Conservation (phyloP, 2,329 filamentous ascomycete genomes). For the Trichoderma oligosporum region DNA sequence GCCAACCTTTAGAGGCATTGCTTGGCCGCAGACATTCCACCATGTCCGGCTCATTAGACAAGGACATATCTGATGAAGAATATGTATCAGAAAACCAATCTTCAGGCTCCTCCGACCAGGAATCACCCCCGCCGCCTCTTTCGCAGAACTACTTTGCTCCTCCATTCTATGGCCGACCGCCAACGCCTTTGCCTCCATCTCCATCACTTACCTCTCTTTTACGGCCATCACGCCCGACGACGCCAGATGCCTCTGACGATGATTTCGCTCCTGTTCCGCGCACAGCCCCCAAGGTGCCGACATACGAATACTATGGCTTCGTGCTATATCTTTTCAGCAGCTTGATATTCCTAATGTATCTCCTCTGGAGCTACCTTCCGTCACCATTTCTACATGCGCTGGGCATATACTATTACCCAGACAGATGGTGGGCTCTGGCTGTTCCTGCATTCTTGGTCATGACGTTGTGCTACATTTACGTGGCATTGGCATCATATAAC, state of each 20-base stretch:
- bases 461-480: slow-evolving; percentile 85
- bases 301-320: slow-evolving; percentile 99
- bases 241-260: slow-evolving; percentile 85
- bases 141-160: slow-evolving; percentile 62
- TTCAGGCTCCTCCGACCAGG: slow-evolving; percentile 32
- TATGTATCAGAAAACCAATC: slow-evolving; percentile 36
- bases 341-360: slow-evolving; percentile 69
- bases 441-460: slow-evolving; percentile 89
- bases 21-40: not conserved
- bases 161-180: slow-evolving; percentile 96
- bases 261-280: slow-evolving; percentile 84
- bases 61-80: slow-evolving; percentile 31
- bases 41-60: slow-evolving; percentile 36
- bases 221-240: slow-evolving; percentile 85
- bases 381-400: slow-evolving; percentile 87
- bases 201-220: slow-evolving; percentile 89
- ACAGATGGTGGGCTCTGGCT: slow-evolving; percentile 95
- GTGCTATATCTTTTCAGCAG: slow-evolving; percentile 90
- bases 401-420: slow-evolving; percentile 94
- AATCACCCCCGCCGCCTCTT: slow-evolving; percentile 42
- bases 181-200: slow-evolving; percentile 86
- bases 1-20: not conserved
- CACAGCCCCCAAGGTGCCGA: slow-evolving; percentile 90
- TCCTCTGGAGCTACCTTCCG: slow-evolving; percentile 85
- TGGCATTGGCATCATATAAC: slow-evolving; percentile 88